Evolutionary conservation across 306 rosid genomes (phyloP), one percentile per base, ranked within the genome.

Genomic region (Quercus berberidifolia): DNA sequence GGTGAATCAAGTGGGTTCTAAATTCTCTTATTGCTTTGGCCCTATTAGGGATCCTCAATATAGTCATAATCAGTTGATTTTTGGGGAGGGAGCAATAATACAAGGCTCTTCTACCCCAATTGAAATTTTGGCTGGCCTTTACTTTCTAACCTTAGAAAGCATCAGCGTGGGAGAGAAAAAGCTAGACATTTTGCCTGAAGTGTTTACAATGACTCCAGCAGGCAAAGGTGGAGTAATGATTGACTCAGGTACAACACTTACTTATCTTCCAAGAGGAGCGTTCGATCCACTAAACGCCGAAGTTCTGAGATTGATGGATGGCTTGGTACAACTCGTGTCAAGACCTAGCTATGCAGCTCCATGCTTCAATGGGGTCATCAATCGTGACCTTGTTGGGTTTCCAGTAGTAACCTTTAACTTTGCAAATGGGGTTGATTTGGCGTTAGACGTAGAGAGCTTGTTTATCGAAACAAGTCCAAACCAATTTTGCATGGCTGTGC

Each of bases 201-300:
- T 78, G 15, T 82, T 86, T 68, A 77, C 55, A 41, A 80, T 79
- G 14, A 77, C 83, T 18, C 41, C 46, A 8, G 46, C 82, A 26
- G 87, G 83, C 18, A 54, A 74, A 2, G 88, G 90, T n/a, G 90
- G 92, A 73, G 85, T 75, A 13, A 4, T 86, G 10, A 70, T 89
- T 12, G 87, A 89, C 76, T 28, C 86, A 6, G 88, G 90, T 3
- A 9, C 76, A 38, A 51, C 87, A 41, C 0, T 82, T 1, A 75
- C 76, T 31, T 69, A 35, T 70, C 76, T 86, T 20, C 81, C 33
- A 67, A 78, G 74, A 55, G 71, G 26, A 38, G 88, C 78, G 5
- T 75, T 67, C 28, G 3, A 54, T 15, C 11, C 28, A 21, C 67
- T 86, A 14, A 17, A 5, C 26, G 21, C 33, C 17, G 86, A 86